Evolutionary conservation across 2,329 filamentous ascomycete species (phyloP).

Genomic region (Sclerotinia borealis): DNA sequence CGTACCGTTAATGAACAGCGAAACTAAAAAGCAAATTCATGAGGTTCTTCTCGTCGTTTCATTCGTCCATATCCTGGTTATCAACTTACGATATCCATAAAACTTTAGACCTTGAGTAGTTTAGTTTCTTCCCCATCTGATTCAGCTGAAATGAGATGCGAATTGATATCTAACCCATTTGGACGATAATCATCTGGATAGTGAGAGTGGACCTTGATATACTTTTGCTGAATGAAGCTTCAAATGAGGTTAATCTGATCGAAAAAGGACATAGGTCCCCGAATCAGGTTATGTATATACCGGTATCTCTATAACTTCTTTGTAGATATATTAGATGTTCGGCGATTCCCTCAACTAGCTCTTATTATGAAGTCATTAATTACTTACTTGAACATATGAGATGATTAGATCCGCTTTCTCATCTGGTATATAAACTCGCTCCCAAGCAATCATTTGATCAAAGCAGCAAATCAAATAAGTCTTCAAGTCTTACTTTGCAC

Average conservation of each 20-base stretch:
- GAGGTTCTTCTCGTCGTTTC: neutral
- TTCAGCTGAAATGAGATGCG: slow-evolving; percentile 8
- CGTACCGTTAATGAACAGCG: neutral
- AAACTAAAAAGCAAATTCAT: neutral
- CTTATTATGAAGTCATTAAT: neutral
- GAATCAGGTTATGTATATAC: neutral
- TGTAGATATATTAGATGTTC: neutral
- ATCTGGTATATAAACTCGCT: neutral
- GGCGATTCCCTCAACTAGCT: slow-evolving; percentile 1
- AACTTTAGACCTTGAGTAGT: slow-evolving; percentile 2
- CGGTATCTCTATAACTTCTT: neutral
- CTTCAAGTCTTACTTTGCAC: neutral
- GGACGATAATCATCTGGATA: neutral
- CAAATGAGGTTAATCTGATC: neutral
- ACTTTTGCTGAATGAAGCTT: neutral
- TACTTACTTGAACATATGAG: neutral
- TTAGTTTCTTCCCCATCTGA: neutral
- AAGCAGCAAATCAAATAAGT: neutral
- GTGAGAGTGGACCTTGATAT: slow-evolving; percentile 10
- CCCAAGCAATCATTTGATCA: slow-evolving; percentile 2
- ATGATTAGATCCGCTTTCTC: neutral
- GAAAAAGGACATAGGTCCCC: neutral
- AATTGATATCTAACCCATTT: neutral
- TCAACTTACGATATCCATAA: neutral
- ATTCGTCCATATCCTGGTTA: neutral